Evolutionary conservation across 352 stramenopile species (phyloP), one percentile per base, ranked within the genome.

Genomic region (Phytophthora litchii): DNA sequence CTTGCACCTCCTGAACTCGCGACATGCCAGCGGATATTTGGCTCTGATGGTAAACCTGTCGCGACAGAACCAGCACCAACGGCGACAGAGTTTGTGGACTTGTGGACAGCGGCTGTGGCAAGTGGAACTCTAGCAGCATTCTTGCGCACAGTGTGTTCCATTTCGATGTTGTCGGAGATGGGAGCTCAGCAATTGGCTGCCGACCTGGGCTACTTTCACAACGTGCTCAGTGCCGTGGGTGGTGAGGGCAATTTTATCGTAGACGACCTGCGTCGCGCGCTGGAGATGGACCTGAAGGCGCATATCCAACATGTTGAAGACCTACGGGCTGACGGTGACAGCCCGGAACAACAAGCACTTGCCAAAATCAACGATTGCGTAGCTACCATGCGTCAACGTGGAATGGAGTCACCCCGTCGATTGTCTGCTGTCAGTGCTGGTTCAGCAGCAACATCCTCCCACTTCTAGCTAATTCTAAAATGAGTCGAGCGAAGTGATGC

Each of bases 191-290:
- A 95, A 44, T 57, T 95, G 14, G 74, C 60, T 46, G 83, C 80
- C 1, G 86, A 95, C 43, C 23, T 94, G 36, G 72, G 70, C 31
- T 95, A 95, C 54, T 91, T 94, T 35, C 65, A 88, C 56, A 95
- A 92, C 46, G 83, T 94, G 11, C 58, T 93, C 36, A 89, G 72
- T 43, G 86, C 86, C 0, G 75, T 95, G 13, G 80, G 83, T 3
- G 76, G 63, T 23, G 76, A 86, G 9, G 63, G 60, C 21, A 87
- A 83, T 49, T 83, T 84, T 16, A 68, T 87, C 4, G 47, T 85
- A 16, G 70, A 87, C 19, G 78, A 83, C 17, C 41, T 86, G 55
- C 71, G 71, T 35, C 37, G 54, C 16, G 60, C 68, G n/a, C 63
- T 88, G n/a, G 70, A 80, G 29, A 64, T 74, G 41, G 56, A 75